phyloP scores from a whole-genome alignment of 805 yeast species.

The Lipomyces oligophaga region DNA sequence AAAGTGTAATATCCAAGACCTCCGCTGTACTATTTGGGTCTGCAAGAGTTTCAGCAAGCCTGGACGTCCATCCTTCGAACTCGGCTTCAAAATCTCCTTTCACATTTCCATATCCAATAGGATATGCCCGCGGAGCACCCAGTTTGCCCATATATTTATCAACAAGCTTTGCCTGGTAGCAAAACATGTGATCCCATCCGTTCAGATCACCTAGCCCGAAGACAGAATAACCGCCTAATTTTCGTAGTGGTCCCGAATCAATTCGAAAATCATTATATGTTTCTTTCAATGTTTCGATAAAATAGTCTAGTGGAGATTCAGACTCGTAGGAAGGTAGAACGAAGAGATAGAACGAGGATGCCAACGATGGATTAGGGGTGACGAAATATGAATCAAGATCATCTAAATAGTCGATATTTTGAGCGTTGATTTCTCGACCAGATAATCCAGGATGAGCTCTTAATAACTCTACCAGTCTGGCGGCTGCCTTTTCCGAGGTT shows the following conservation, averaged over 20 bases:
- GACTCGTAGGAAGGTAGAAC: conserved; percentile 89
- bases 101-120: conserved; percentile 78
- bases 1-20: conserved; percentile 55
- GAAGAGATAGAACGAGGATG: conserved; percentile 52
- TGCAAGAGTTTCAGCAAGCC: conserved; percentile 55
- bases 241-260: conserved; percentile 71
- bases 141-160: conserved; percentile 74
- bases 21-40: conserved; percentile 60
- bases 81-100: conserved; percentile 56
- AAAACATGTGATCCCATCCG: conserved; percentile 77
- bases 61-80: conserved; percentile 63
- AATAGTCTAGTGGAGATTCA: conserved; percentile 87
- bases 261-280: conserved; percentile 81
- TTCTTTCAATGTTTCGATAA: conserved; percentile 73
- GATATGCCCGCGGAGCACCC: conserved; percentile 82
- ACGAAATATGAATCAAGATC: conserved; percentile 82
- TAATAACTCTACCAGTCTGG: conserved; percentile 43
- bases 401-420: conserved; percentile 72
- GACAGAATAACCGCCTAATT: conserved; percentile 74
- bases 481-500: conserved; percentile 68
- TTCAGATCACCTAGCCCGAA: conserved; percentile 86
- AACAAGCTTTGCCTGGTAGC: conserved; percentile 75
- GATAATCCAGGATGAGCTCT: conserved; percentile 30
- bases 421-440: conserved; percentile 44
- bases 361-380: conserved; percentile 45